Base-by-base conservation (phyloP, 495 filamentous ascomycete genomes). In the Neurospora sp. region DNA sequence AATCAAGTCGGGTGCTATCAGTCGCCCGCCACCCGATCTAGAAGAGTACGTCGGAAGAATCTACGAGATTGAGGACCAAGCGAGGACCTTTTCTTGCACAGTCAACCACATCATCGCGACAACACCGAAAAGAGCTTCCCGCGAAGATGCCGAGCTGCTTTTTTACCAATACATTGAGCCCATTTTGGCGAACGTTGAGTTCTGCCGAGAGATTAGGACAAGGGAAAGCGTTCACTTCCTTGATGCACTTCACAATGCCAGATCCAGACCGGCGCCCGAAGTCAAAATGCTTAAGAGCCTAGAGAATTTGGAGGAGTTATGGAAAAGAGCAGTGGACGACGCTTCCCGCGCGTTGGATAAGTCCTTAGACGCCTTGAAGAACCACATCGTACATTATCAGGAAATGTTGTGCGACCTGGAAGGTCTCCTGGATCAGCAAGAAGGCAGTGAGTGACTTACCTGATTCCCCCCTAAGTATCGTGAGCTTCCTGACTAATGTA, bases 61-160 rank as follows among this genome's bases (percentile, higher is more conserved):
- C 9, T 46, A 20, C 42, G 42, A 46, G 1, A 46, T 46, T 10
- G 18, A 46, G 42, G 1, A 46, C 27, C 27, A 27, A 1, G 2
- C 1, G 18, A n/a, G 0, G 18, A 1, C 18, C 1, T 18, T 46
- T 46, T 10, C 42, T 8, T 8, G 18, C 8, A 46, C 1, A 46
- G 18, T 46, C 8, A n/a, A 46, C 7, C 0, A 20, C 0, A 10
- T 46, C 7, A 46, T 4, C 9, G 42, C 18, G 4, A 10, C 3
- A 9, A 46, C 42, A 0, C 18, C 42, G 0, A n/a, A 0, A 9
- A 2, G 0, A 3, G 42, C 18, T 4, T 46, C 42, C 18, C 18
- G 8, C 4, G 42, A 20, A 10, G 18, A 46, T 9, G 42, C 42
- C 3, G 8, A 4, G 42, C 3, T 0, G 42, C 3, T 46, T n/a